phyloP scores from a whole-genome alignment of 352 stramenopile genomes.

The Phytophthora nicotianae region DNA sequence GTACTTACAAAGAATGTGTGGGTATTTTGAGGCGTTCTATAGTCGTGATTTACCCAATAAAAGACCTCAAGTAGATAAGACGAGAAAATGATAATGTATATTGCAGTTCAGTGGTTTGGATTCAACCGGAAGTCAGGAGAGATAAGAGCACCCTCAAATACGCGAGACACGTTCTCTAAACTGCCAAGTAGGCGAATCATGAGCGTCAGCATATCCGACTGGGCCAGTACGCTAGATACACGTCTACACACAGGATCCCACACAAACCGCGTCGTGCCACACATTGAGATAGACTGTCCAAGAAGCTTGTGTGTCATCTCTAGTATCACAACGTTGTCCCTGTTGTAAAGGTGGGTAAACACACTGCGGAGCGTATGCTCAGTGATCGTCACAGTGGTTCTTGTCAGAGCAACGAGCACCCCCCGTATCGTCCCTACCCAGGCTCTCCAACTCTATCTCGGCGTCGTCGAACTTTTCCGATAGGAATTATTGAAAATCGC shows the following conservation, averaged over 20 bases:
- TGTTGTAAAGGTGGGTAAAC: conserved; percentile 1
- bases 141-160: conserved; percentile 14
- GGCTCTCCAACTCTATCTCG: too few relatives aligned
- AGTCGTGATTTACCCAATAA: too few relatives aligned
- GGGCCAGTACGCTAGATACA: neutral
- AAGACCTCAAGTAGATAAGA: too few relatives aligned
- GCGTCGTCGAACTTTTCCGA: too few relatives aligned
- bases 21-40: too few relatives aligned
- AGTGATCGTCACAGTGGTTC: conserved; percentile 9
- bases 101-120: neutral
- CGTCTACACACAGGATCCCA: neutral
- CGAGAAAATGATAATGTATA: too few relatives aligned
- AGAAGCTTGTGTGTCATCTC: too few relatives aligned
- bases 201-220: neutral
- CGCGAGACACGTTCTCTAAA: conserved; percentile 1
- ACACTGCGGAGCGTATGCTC: conserved; percentile 3
- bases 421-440: neutral
- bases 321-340: neutral
- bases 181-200: neutral
- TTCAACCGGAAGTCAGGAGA: conserved; percentile 1
- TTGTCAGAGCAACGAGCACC: neutral
- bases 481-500: too few relatives aligned
- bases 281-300: too few relatives aligned
- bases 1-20: too few relatives aligned
- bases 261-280: too few relatives aligned